phyloP scores from a whole-genome alignment of 805 yeast genomes.

The Hanseniaspora vineae region DNA sequence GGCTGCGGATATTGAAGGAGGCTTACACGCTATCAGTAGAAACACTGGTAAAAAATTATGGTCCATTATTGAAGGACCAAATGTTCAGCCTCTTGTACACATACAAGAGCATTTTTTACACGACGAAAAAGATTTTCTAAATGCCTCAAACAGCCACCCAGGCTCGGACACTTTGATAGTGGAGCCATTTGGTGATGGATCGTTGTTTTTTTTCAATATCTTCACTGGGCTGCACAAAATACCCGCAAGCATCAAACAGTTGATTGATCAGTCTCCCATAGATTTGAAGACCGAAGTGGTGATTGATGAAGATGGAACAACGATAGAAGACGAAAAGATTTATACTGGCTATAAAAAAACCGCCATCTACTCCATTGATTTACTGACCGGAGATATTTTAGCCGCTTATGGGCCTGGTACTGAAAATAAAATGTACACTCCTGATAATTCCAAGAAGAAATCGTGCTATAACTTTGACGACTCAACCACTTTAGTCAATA shows the following conservation, averaged over 20 bases:
- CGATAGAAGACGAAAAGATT: constrained; percentile 50
- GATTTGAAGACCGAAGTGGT: constrained; percentile 33
- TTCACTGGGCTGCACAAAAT: constrained; percentile 64
- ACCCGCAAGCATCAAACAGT: constrained; percentile 66
- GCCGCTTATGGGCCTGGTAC: constrained; percentile 52
- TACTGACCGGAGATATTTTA: constrained; percentile 59
- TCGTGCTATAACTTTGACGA: background rate
- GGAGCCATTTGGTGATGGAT: constrained; percentile 81
- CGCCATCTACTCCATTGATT: constrained; percentile 60
- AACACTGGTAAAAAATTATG: constrained; percentile 63
- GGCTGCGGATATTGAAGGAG: constrained; percentile 68
- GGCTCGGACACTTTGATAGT: constrained; percentile 57
- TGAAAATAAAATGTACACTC: constrained; percentile 15
- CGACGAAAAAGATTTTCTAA: constrained; percentile 6
- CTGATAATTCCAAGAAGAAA: constrained; percentile 6
- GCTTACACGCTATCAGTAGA: constrained; percentile 67
- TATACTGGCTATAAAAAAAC: constrained; percentile 80
- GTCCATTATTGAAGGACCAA: constrained; percentile 50
- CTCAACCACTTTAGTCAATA: background rate
- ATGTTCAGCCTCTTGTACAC: constrained; percentile 14
- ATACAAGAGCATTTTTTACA: constrained; percentile 11
- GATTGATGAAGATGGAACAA: constrained; percentile 32
- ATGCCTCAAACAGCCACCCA: background rate
- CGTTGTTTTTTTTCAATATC: constrained; percentile 66
- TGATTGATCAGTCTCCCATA: constrained; percentile 78